A percentile compares a stretch with the other conserved stretches of the same genome.
Evolutionary conservation across 2,329 filamentous ascomycete genomes (phyloP).

Genomic region (Eurotiales sp.): DNA sequence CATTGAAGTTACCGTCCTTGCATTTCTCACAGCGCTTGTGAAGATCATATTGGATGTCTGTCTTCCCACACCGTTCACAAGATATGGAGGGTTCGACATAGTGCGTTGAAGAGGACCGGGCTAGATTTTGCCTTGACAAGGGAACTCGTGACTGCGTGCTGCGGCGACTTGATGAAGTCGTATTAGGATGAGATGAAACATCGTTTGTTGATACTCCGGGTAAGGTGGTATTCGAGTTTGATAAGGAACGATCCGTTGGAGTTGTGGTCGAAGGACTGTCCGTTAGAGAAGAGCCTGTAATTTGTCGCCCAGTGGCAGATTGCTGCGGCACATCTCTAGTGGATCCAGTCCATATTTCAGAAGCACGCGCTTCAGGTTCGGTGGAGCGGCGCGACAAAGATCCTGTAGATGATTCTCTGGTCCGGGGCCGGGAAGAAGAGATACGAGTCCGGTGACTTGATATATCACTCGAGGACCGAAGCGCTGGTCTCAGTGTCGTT

Average conservation of each 20-base stretch:
- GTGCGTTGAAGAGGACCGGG: slow-evolving; percentile 29
- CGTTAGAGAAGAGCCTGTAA: slow-evolving; percentile 23
- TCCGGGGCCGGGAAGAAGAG: slow-evolving; percentile 24
- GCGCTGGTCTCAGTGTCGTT: slow-evolving; percentile 28
- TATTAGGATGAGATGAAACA: slow-evolving; percentile 6
- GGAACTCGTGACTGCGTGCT: slow-evolving; percentile 28
- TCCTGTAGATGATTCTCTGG: slow-evolving; percentile 23
- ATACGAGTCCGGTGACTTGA: slow-evolving; percentile 27
- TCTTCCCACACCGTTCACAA: slow-evolving; percentile 67
- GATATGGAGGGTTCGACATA: slow-evolving; percentile 68
- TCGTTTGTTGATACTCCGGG: slow-evolving; percentile 6
- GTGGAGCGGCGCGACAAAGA: slow-evolving; percentile 29
- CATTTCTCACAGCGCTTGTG: slow-evolving; percentile 80
- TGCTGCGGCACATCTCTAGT: slow-evolving; percentile 23
- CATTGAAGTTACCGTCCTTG: slow-evolving; percentile 66
- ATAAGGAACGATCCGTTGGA: slow-evolving; percentile 16
- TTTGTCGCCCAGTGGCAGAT: slow-evolving; percentile 21
- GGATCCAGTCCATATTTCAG: slow-evolving; percentile 23
- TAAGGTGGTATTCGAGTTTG: slow-evolving; percentile 5
- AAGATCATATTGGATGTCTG: slow-evolving; percentile 76
- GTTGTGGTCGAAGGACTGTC: slow-evolving; percentile 3
- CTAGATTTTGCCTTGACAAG: slow-evolving; percentile 28
- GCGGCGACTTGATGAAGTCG: slow-evolving; percentile 18
- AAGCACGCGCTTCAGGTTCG: slow-evolving; percentile 29
- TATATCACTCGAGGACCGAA: slow-evolving; percentile 36